Base-by-base conservation (phyloP, 495 filamentous ascomycete genomes). In the Cercophora newfieldiana region DNA sequence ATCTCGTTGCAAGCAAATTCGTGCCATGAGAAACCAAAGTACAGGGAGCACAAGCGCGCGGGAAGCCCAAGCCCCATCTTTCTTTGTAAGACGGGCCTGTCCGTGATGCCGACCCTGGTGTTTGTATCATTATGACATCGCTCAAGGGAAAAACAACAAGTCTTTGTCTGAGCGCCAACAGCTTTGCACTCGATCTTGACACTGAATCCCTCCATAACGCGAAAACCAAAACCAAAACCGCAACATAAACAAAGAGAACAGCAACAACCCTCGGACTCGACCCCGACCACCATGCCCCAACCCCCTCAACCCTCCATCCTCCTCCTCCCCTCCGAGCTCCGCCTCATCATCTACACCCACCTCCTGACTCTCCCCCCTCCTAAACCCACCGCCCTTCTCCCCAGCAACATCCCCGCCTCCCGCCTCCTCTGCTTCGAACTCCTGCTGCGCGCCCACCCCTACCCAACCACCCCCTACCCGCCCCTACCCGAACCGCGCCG, bases 321-420 rank as follows among this genome's bases (percentile, higher is more conserved):
- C 50, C 69, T 71, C 61, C 77, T 86, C 50, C 82, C 84, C 48
- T 65, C 77, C 48, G 83, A 85, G 65, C 74, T 86, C 58, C 80
- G 84, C 55, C 80, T 81, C 65, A 69, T 81, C 51, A 83, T 85
- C 55, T 84, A 85, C 75, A 57, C 59, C 19, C 64, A 78, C 64
- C 78, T 84, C 5, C 79, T 85, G 55, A 49, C 75, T 61, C 58
- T 81, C 57, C 76, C 30, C 18, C 16, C 22, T 29, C 21, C 22
- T 22, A 21, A 26, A 21, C 25, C 24, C 10, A 2, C 37, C 37
- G 2, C 10, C 10, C 37, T 14, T 24, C 21, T 12, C 53, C 1
- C 53, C 10, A 5, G 5, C 53, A 56, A 28, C 53, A 56, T 56
- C 22, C 24, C 28, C 53, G 16, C 24, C 53, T 25, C 28, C 29